phyloP scores from a whole-genome alignment of 2,329 filamentous ascomycete species.

The Huntiella abstrusa region DNA sequence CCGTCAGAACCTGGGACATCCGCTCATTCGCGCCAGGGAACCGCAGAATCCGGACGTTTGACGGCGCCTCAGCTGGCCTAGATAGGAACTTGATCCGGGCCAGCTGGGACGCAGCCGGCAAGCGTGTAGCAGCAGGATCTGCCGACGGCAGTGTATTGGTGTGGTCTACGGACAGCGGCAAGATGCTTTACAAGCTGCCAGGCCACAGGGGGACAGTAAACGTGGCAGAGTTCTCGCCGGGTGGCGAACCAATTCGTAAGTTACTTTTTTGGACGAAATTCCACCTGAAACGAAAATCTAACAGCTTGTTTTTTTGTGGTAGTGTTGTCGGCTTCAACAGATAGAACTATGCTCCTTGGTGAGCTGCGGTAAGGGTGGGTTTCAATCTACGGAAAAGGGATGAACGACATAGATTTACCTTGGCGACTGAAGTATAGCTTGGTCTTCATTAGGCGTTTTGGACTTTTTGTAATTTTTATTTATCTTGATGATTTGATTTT shows the following conservation, averaged over 20 bases:
- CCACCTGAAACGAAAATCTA: slow-evolving; percentile 14
- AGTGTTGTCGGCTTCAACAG: slow-evolving; percentile 85
- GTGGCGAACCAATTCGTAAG: slow-evolving; percentile 74
- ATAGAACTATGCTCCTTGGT: slow-evolving; percentile 66
- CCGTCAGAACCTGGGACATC: slow-evolving; percentile 89
- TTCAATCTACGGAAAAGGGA: background rate
- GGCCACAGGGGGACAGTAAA: slow-evolving; percentile 93
- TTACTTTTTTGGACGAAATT: slow-evolving; percentile 15
- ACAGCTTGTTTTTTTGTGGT: slow-evolving; percentile 16
- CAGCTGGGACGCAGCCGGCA: slow-evolving; percentile 75
- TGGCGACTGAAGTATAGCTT: too few species aligned
- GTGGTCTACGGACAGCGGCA: slow-evolving; percentile 78
- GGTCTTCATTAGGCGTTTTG: too few species aligned
- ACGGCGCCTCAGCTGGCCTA: slow-evolving; percentile 70
- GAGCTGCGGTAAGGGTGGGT: slow-evolving; percentile 32
- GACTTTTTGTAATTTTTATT: background rate
- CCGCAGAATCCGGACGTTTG: slow-evolving; percentile 69
- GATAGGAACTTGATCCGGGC: slow-evolving; percentile 85
- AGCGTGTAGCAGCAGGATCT: slow-evolving; percentile 72
- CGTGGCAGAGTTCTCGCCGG: slow-evolving; percentile 76
- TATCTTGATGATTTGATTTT: background rate
- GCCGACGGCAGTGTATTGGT: slow-evolving; percentile 82
- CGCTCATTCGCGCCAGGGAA: slow-evolving; percentile 83
- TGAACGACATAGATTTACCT: too few species aligned
- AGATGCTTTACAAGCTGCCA: slow-evolving; percentile 82